Evolutionary conservation across 768 basidiomycete species (phyloP).

Genomic region (Galerina sulciceps): DNA sequence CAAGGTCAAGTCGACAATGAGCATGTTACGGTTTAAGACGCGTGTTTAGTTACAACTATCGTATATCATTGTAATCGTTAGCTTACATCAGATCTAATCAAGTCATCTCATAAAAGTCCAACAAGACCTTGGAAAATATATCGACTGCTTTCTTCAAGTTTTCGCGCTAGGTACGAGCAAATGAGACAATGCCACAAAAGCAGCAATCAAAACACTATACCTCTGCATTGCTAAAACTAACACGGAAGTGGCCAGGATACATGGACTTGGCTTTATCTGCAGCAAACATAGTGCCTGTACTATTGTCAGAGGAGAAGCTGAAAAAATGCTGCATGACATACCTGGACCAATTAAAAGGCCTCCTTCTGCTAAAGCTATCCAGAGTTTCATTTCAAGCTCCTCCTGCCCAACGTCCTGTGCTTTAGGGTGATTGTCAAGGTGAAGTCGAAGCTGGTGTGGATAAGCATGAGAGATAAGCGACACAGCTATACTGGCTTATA

Average conservation of each 20-base stretch:
- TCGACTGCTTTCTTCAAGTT: constrained; percentile 50
- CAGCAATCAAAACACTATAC: constrained; percentile 34
- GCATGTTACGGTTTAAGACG: too few relatives aligned
- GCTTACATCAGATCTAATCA: neutral
- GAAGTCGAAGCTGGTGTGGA: constrained; percentile 54
- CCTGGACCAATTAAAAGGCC: constrained; percentile 72
- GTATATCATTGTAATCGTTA: too few relatives aligned
- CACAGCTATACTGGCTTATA: neutral
- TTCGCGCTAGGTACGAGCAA: constrained; percentile 25
- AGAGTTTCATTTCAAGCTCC: constrained; percentile 61
- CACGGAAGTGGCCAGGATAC: constrained; percentile 54
- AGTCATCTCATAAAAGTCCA: constrained; percentile 41
- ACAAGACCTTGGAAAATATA: constrained; percentile 48
- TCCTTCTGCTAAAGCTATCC: constrained; percentile 59
- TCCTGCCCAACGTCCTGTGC: constrained; percentile 40
- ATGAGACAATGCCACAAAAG: neutral
- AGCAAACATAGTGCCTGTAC: constrained; percentile 45
- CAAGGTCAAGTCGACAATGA: too few relatives aligned
- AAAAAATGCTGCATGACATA: constrained; percentile 19
- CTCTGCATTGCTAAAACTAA: constrained; percentile 59
- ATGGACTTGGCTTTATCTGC: constrained; percentile 28
- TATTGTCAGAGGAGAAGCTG: neutral
- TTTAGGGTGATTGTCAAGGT: constrained; percentile 61
- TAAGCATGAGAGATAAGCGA: neutral
- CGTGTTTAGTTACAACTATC: too few relatives aligned